Percentiles rank a stretch among this genome's conserved stretches.
Conservation (phyloP, 2,329 filamentous ascomycete genomes). For the Aspergillus intermedius region DNA sequence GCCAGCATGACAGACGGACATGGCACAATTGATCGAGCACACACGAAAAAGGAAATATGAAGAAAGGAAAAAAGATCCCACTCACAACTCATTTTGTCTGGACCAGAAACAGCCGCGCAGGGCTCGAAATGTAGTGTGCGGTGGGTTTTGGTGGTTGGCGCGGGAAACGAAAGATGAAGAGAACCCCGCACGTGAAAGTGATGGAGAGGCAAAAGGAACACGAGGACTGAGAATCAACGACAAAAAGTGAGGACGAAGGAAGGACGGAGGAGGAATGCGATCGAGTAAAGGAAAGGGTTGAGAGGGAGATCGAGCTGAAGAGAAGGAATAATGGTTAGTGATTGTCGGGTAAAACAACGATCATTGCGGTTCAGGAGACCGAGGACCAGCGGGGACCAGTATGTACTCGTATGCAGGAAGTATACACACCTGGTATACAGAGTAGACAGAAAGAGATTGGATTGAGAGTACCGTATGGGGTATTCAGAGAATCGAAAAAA, state of each 20-base stretch:
- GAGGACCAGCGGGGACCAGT: too few species aligned
- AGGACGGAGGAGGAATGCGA: not conserved
- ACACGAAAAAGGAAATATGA: not conserved
- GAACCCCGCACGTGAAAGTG: slow-evolving; percentile 19
- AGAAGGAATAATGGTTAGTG: not conserved
- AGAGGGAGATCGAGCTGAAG: not conserved
- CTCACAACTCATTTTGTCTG: slow-evolving; percentile 21
- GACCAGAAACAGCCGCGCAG: slow-evolving; percentile 1
- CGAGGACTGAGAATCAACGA: not conserved
- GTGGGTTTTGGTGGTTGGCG: slow-evolving; percentile 9
- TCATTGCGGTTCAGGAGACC: too few species aligned
- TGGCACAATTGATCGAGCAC: not conserved
- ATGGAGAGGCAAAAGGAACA: slow-evolving; percentile 7
- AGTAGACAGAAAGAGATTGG: too few species aligned
- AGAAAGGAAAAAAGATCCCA: not conserved
- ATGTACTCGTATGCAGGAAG: too few species aligned
- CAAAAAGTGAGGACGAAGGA: not conserved
- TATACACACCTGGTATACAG: too few species aligned
- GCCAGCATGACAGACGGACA: slow-evolving; percentile 2
- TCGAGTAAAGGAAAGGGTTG: not conserved
- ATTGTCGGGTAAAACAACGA: too few species aligned
- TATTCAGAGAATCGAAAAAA: too few species aligned
- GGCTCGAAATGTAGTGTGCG: slow-evolving; percentile 8
- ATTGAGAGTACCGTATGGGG: too few species aligned
- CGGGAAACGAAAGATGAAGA: slow-evolving; percentile 10